Evolutionary conservation across 371 early-diverging fungal genomes (phyloP).

Genomic region (Circinella umbellata): DNA sequence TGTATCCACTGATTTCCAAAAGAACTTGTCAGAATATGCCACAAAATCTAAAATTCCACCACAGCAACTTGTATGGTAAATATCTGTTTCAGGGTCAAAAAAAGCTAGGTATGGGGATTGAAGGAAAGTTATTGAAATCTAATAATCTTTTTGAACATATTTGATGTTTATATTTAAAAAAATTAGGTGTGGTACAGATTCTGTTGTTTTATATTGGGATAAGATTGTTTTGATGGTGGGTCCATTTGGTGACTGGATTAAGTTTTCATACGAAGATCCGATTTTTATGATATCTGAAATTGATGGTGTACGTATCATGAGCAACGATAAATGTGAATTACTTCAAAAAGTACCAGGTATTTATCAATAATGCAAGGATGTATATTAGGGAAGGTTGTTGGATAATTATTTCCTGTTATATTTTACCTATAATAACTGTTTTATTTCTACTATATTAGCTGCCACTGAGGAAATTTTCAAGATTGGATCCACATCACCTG

Average conservation of each 20-base stretch:
- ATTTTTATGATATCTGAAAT: conserved; percentile 86
- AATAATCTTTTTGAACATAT: too few relatives aligned
- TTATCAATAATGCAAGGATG: background rate
- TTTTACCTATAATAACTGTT: too few relatives aligned
- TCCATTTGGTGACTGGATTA: conserved; percentile 91
- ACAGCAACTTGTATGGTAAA: conserved; percentile 85
- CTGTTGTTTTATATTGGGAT: conserved; percentile 87
- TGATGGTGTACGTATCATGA: conserved; percentile 93
- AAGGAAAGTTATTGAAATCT: background rate
- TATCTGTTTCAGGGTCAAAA: too few relatives aligned
- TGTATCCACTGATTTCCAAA: conserved; percentile 94
- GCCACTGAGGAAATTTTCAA: conserved; percentile 86
- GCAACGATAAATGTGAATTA: conserved; percentile 81
- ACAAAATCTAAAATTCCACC: conserved; percentile 74
- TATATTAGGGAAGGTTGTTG: too few relatives aligned
- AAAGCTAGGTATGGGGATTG: too few relatives aligned
- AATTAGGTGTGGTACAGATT: conserved; percentile 92
- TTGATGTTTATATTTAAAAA: too few relatives aligned
- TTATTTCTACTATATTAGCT: conserved; percentile 36
- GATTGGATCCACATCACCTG: conserved; percentile 93
- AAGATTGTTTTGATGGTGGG: conserved; percentile 87
- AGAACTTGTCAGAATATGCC: conserved; percentile 85
- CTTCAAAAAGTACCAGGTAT: conserved; percentile 86
- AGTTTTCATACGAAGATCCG: conserved; percentile 80
- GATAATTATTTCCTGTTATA: too few relatives aligned